phyloP scores from a whole-genome alignment of 1,139 yeast species.

The Diutina sp. region DNA sequence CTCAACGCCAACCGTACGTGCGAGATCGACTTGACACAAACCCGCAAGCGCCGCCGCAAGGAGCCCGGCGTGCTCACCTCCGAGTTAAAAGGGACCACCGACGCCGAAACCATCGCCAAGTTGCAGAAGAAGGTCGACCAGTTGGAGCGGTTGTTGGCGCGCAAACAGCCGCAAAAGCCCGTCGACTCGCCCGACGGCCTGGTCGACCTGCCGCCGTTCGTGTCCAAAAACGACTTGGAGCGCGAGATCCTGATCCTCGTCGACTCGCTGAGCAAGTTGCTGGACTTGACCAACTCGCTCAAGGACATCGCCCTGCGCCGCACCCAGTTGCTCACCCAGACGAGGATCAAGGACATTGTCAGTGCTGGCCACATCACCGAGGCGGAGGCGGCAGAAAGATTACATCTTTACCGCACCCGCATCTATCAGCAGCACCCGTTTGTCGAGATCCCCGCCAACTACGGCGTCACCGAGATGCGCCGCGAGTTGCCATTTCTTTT shows the following conservation, averaged over 20 bases:
- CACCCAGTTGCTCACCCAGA: conserved; percentile 14
- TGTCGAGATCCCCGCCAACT: conserved; percentile 32
- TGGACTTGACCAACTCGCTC: conserved; percentile 24
- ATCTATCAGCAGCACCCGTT: conserved; percentile 38
- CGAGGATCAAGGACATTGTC: conserved; percentile 27
- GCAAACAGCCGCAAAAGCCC: background rate
- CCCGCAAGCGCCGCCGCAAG: conserved; percentile 36
- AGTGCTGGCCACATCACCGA: conserved; percentile 30
- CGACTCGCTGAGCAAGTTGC: conserved; percentile 10
- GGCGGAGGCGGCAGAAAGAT: conserved; percentile 36
- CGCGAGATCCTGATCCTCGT: conserved; percentile 23
- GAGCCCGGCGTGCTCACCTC: background rate
- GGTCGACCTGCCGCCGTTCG: conserved; percentile 15
- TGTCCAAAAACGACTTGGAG: conserved; percentile 21
- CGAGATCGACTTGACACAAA: conserved; percentile 52
- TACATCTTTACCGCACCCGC: conserved; percentile 25
- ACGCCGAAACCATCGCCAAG: conserved; percentile 3
- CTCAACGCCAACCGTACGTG: conserved; percentile 50
- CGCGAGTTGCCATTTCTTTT: conserved; percentile 46
- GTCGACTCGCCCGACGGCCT: background rate
- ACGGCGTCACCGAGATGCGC: conserved; percentile 35
- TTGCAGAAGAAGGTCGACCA: conserved; percentile 1
- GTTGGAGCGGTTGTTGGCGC: background rate
- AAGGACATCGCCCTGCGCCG: conserved; percentile 27
- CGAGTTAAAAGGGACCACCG: background rate